Evolutionary conservation across 139 green algal species (phyloP).

Genomic region (Chlamydomonas incerta): DNA sequence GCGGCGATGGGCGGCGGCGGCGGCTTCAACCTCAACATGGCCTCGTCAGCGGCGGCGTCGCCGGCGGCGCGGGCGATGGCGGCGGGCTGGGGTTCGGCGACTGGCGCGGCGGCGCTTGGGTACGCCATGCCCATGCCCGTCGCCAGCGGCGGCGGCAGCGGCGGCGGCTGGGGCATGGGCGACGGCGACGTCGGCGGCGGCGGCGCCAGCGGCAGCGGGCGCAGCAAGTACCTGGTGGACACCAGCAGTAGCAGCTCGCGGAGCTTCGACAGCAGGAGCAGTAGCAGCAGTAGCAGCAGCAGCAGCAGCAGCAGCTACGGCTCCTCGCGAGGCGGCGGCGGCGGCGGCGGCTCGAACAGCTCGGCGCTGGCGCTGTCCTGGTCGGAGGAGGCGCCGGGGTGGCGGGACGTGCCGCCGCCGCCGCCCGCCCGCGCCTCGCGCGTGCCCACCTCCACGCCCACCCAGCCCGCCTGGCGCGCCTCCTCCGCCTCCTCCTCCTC

Average conservation of each 20-base stretch:
- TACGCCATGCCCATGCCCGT: neutral
- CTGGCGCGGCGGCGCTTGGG: too few species aligned
- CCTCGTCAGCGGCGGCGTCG: too few species aligned
- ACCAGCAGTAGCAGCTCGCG: neutral
- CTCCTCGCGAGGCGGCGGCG: neutral
- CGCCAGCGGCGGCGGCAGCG: neutral
- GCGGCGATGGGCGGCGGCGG: too few species aligned
- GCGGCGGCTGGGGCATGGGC: too few species aligned
- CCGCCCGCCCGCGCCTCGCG: neutral
- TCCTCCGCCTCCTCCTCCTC: neutral
- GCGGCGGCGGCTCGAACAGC: neutral
- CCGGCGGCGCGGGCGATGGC: too few species aligned
- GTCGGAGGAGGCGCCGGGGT: slow-evolving; percentile 18
- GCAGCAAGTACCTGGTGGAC: neutral
- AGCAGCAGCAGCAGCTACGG: slow-evolving; percentile 35
- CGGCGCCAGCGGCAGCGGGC: neutral
- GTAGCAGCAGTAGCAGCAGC: neutral
- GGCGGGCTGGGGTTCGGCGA: too few species aligned
- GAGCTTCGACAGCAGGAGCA: neutral
- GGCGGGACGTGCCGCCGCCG: slow-evolving; percentile 35
- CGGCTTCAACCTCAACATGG: too few species aligned
- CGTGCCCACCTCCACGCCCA: too few species aligned
- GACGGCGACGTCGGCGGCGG: slow-evolving; percentile 4
- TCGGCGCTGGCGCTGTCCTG: slow-evolving; percentile 26
- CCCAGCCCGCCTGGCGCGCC: too few species aligned